Conservation (phyloP, 1,284 basidiomycete genomes). For the Rhodotorula sp. region DNA sequence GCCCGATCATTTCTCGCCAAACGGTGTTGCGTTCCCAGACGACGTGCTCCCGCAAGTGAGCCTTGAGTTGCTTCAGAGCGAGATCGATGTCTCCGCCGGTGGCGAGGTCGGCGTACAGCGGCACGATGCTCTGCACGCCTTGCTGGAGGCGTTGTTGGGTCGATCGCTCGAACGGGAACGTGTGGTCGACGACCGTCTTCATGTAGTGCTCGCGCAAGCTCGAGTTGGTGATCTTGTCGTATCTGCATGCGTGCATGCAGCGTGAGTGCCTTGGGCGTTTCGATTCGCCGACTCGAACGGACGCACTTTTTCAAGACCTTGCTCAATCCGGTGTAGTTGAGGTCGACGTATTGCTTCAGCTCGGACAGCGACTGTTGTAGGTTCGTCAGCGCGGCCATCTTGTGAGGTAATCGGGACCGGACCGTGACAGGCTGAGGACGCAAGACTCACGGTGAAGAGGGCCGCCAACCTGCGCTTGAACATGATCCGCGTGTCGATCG, state of each 20-base stretch:
- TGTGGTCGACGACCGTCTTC: slow-evolving; percentile 66
- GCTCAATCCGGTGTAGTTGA: slow-evolving; percentile 88
- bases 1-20: slow-evolving; percentile 96
- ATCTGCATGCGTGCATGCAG: slow-evolving; percentile 55
- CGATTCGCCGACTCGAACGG: not conserved
- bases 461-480: slow-evolving; percentile 88
- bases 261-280: not conserved
- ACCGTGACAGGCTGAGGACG: slow-evolving; percentile 2
- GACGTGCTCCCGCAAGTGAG: slow-evolving; percentile 81
- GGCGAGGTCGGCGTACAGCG: slow-evolving; percentile 83
- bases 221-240: slow-evolving; percentile 89
- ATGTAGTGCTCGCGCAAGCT: slow-evolving; percentile 83
- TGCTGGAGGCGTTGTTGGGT: slow-evolving; percentile 66
- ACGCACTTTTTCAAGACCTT: slow-evolving; percentile 94
- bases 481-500: slow-evolving; percentile 80
- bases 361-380: slow-evolving; percentile 60
- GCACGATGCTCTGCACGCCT: slow-evolving; percentile 63
- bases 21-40: slow-evolving; percentile 94
- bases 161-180: slow-evolving; percentile 65
- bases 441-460: slow-evolving; percentile 63
- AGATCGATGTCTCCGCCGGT: slow-evolving; percentile 68
- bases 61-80: slow-evolving; percentile 77
- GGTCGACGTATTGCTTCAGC: slow-evolving; percentile 84
- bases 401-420: no score
- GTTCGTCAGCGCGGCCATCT: not conserved